Percentiles rank a stretch among this genome's conserved stretches.
These are phyloP conservation scores for Hyaloscypha variabilis DNA, from an alignment of 495 filamentous ascomycete species.

Conservation along the genomic window DNA sequence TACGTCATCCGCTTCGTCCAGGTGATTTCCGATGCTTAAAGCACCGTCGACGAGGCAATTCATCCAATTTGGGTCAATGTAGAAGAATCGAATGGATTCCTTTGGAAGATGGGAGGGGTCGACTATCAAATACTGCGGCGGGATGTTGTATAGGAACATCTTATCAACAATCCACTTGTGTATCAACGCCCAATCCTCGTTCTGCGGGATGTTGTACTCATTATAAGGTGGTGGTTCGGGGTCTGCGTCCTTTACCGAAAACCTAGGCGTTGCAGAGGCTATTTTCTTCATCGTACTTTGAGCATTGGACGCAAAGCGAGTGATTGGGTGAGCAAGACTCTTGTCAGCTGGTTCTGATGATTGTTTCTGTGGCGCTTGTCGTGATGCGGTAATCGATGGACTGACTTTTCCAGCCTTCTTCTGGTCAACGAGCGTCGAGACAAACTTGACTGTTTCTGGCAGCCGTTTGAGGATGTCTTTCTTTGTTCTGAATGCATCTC, in stretches of 20 bases:
- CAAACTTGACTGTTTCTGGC: too few species aligned
- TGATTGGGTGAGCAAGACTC: too few species aligned
- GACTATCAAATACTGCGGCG: conserved; percentile 42
- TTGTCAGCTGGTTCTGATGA: too few species aligned
- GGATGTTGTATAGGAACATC: conserved; percentile 36
- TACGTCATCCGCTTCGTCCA: conserved; percentile 29
- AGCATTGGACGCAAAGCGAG: too few species aligned
- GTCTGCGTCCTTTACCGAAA: too few species aligned
- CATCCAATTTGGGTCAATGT: conserved; percentile 47
- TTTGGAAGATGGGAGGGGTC: conserved; percentile 41
- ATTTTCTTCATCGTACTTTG: too few species aligned
- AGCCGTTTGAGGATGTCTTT: too few species aligned
- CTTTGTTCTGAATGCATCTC: neutral
- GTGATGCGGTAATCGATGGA: too few species aligned
- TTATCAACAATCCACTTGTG: conserved; percentile 41
- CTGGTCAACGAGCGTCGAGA: too few species aligned
- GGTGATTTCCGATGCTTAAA: conserved; percentile 46
- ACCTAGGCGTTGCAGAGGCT: too few species aligned
- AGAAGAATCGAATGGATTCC: conserved; percentile 50
- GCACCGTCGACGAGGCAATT: conserved; percentile 51
- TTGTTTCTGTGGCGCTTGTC: too few species aligned
- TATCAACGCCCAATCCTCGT: conserved; percentile 29
- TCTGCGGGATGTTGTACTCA: neutral
- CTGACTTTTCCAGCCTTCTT: too few species aligned
- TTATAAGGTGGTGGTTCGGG: neutral